These are phyloP conservation scores for Acanthamoeba healyi DNA, from an alignment of 208 protist genomes.

Conservation along the genomic window DNA sequence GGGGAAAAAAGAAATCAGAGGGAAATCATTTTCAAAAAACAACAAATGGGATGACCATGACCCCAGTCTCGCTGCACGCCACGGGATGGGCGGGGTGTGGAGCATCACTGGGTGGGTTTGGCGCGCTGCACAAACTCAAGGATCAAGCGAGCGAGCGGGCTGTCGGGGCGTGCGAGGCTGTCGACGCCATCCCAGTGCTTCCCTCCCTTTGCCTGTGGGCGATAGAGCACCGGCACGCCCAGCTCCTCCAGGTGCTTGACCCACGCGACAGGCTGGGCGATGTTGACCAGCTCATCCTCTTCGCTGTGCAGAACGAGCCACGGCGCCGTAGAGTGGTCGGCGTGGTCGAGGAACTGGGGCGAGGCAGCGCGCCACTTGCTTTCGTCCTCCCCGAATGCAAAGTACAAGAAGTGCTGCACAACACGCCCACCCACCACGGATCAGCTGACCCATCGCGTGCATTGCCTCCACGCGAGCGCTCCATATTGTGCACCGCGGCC, in stretches of 20 bases:
- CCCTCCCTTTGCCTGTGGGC: not conserved
- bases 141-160: not conserved
- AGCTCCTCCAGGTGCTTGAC: not conserved
- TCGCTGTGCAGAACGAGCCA: conserved; percentile 38
- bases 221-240: not conserved
- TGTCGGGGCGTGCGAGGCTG: not conserved
- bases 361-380: conserved; percentile 31
- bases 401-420: not conserved
- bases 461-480: too few relatives aligned
- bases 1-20: too few relatives aligned
- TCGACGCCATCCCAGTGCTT: conserved; percentile 25
- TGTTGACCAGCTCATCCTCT: conserved; percentile 31
- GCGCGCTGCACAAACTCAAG: not conserved
- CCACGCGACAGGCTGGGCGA: not conserved
- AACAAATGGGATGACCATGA: too few relatives aligned
- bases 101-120: too few relatives aligned
- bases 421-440: not conserved
- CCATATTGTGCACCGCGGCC: too few relatives aligned
- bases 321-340: not conserved
- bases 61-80: too few relatives aligned
- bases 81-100: too few relatives aligned
- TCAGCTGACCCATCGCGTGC: too few relatives aligned
- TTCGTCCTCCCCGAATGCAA: conserved; percentile 22
- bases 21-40: too few relatives aligned
- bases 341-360: not conserved